Base-by-base conservation (phyloP, 208 protist genomes). In the Trypanosoma congolense region DNA sequence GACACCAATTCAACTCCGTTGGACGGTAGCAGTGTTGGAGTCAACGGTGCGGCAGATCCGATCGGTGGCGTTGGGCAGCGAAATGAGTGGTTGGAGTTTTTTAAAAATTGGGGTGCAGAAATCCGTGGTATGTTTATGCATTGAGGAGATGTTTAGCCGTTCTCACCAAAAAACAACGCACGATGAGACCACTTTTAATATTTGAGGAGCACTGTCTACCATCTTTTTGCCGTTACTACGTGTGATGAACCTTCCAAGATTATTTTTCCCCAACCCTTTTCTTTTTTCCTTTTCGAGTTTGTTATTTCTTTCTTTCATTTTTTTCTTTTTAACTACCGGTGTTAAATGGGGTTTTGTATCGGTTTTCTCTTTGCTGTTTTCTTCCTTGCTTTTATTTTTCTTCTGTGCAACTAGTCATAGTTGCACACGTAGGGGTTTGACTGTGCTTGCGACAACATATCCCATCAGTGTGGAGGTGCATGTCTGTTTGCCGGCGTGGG, bases 401-500 rank as follows among this genome's bases (percentile, higher is more conserved):
- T 38, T 38, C 12, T 12, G 9, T 12, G 9, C 33, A 9, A 8
- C n/a, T 6, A 19, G 10, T n/a, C 21, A 46, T n/a, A 46, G 10
- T 22, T n/a, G 42, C 12, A 46, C 12, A 46, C 21, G 21, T 19
- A 46, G 6, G 21, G 21, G n/a, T n/a, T n/a, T n/a, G n/a, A n/a
- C n/a, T n/a, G n/a, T n/a, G n/a, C n/a, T n/a, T n/a, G n/a, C n/a
- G n/a, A n/a, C n/a, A n/a, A n/a, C n/a, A n/a, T n/a, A n/a, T n/a
- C 21, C 9, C 6, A 6, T 6, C 6, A 6, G 8, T 19, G 6
- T 46, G 42, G 42, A 22, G 42, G 42, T 46, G n/a, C 21, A 24
- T 46, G 21, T 24, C 21, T 46, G 42, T 46, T n/a, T 46, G 42
- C 42, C 21, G 12, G 10, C 21, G 42, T 9, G 42, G 42, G 42